A percentile compares a stretch with the other conserved stretches of the same genome.
Evolutionary conservation across 371 early-diverging fungal species (phyloP).

Genomic region (Mortierella sp.): DNA sequence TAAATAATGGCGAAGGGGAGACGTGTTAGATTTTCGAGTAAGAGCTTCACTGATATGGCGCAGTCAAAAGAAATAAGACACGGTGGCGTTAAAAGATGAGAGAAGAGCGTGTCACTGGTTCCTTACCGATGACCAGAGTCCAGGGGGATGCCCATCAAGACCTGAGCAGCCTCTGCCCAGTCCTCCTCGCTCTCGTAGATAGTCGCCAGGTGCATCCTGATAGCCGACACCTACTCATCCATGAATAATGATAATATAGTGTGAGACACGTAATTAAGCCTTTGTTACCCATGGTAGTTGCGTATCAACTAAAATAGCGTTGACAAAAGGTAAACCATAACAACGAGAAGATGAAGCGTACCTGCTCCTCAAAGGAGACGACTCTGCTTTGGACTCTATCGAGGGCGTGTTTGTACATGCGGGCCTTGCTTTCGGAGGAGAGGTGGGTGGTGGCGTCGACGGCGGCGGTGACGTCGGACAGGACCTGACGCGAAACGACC

Average conservation of each 20-base stretch:
- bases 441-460: slow-evolving; percentile 48
- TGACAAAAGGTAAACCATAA: not conserved
- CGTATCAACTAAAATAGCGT: not conserved
- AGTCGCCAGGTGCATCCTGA: slow-evolving; percentile 80
- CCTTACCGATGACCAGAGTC: slow-evolving; percentile 87
- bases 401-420: slow-evolving; percentile 68
- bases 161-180: slow-evolving; percentile 84
- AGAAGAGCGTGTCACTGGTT: not conserved
- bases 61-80: slow-evolving; percentile 17
- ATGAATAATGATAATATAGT: not conserved
- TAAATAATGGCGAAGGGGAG: not conserved
- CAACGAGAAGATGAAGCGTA: slow-evolving; percentile 26
- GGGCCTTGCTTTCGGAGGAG: slow-evolving; percentile 60
- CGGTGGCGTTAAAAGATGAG: not conserved
- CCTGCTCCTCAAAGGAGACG: slow-evolving; percentile 93
- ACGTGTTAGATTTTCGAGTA: not conserved
- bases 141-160: slow-evolving; percentile 85
- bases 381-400: slow-evolving; percentile 74
- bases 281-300: not conserved
- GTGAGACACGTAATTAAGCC: not conserved
- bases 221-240: slow-evolving; percentile 70
- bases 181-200: slow-evolving; percentile 84
- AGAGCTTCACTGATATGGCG: slow-evolving; percentile 14
- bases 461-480: slow-evolving; percentile 73
- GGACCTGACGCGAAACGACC: slow-evolving; percentile 80